Conservation (phyloP, 139 green algal species). For the Eudorina sp. region DNA sequence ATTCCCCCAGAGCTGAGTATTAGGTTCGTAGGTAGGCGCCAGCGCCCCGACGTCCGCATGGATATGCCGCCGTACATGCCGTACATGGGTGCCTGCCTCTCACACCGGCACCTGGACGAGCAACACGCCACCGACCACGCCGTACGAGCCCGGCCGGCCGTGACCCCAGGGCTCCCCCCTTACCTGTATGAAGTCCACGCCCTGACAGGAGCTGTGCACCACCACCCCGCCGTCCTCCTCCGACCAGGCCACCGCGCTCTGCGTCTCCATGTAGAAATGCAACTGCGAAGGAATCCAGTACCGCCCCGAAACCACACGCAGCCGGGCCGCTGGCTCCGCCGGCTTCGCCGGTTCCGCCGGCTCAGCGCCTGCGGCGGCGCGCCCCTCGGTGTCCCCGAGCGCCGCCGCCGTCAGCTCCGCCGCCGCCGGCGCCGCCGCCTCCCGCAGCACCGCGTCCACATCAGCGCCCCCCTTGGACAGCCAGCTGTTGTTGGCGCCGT, state of each 20-base stretch:
- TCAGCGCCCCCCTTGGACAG: background rate
- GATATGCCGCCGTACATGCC: no score
- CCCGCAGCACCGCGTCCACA: constrained; percentile 1
- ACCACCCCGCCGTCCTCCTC: constrained; percentile 70
- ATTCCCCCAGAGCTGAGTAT: no score
- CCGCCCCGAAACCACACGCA: background rate
- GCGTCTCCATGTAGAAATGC: constrained; percentile 82
- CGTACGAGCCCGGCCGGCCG: no score
- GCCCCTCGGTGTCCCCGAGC: background rate
- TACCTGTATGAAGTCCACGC: constrained; percentile 53
- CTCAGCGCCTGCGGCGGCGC: background rate
- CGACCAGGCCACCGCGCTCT: constrained; percentile 63
- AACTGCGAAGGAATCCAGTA: constrained; percentile 41
- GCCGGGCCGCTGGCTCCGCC: background rate
- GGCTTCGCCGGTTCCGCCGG: background rate
- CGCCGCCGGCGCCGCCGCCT: background rate
- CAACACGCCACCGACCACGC: no score
- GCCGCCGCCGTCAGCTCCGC: background rate
- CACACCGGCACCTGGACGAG: no score
- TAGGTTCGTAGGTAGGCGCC: no score
- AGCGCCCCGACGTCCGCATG: no score
- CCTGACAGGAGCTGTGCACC: constrained; percentile 65
- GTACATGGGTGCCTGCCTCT: no score
- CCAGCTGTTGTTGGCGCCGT: background rate
- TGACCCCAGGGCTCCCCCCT: no score